Conservation (phyloP, 495 filamentous ascomycete genomes). For the Bryoglossum gracile region DNA sequence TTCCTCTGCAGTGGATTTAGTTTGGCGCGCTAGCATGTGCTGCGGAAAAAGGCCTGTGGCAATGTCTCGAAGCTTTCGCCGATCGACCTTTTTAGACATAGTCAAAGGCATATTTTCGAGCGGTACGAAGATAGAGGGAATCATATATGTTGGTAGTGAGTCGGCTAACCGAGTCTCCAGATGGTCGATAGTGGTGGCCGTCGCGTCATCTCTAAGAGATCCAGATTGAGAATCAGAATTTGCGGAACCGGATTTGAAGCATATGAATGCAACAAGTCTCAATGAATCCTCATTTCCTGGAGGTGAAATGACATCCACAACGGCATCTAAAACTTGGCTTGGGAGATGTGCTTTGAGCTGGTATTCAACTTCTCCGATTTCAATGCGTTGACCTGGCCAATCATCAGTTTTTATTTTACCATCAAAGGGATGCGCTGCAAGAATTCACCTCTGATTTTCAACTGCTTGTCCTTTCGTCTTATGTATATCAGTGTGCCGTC, state of each 20-base stretch:
- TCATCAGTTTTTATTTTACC: too few relatives aligned
- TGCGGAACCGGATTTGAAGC: too few relatives aligned
- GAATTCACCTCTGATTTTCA: constrained; percentile 26
- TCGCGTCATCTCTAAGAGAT: too few relatives aligned
- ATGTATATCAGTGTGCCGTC: constrained; percentile 36
- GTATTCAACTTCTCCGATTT: constrained; percentile 33
- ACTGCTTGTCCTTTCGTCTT: constrained; percentile 25
- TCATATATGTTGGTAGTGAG: constrained; percentile 26
- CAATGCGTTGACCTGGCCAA: constrained; percentile 27
- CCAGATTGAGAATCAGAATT: too few relatives aligned
- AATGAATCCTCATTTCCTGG: not conserved
- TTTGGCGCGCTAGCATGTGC: not conserved
- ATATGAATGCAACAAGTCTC: not conserved
- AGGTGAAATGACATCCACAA: not conserved
- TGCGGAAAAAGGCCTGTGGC: too few relatives aligned
- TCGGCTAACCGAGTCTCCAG: too few relatives aligned
- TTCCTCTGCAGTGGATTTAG: not conserved
- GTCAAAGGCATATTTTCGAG: constrained; percentile 5
- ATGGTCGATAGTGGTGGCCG: too few relatives aligned
- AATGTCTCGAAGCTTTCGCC: too few relatives aligned
- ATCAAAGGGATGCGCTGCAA: too few relatives aligned
- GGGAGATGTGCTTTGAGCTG: constrained; percentile 22
- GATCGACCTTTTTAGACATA: constrained; percentile 9
- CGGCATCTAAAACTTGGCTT: not conserved
- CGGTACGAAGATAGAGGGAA: constrained; percentile 17